A percentile compares a stretch with the other conserved stretches of the same genome.
Conservation (phyloP, 345 rosid genomes). For the Eucalyptus albens region DNA sequence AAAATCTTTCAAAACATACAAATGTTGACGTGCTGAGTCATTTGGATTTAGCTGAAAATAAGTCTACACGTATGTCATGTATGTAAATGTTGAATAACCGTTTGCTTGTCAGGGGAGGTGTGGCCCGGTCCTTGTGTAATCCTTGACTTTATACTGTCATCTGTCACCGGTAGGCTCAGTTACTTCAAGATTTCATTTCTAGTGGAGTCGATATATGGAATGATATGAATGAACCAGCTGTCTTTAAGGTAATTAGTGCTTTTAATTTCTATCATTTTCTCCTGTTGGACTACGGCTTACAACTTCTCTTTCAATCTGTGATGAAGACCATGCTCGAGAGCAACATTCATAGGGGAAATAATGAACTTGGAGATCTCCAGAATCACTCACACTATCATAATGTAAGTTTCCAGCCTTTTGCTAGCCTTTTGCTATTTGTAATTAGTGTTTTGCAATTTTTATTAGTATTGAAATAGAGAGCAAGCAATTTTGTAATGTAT, state of each 20-base stretch:
- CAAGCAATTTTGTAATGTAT: not conserved
- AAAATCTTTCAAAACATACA: too few species aligned
- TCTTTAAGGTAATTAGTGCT: conserved; percentile 42
- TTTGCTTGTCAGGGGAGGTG: conserved; percentile 51
- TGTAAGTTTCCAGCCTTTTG: not conserved
- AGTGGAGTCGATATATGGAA: conserved; percentile 95
- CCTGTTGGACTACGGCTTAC: not conserved
- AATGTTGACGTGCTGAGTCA: too few species aligned
- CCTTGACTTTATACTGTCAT: conserved; percentile 72
- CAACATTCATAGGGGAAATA: conserved; percentile 68
- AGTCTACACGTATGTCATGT: not conserved
- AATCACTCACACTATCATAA: conserved; percentile 19
- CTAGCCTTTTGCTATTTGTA: not conserved
- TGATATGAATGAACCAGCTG: conserved; percentile 90
- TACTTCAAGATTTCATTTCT: conserved; percentile 61
- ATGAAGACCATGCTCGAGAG: conserved; percentile 87
- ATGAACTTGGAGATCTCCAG: conserved; percentile 73
- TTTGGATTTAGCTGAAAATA: not conserved
- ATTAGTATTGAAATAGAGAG: not conserved
- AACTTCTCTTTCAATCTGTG: conserved; percentile 33
- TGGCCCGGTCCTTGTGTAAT: conserved; percentile 94
- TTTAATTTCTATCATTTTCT: not conserved
- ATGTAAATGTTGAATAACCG: not conserved
- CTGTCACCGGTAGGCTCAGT: conserved; percentile 64
- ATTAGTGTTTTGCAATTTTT: not conserved